Evolutionary conservation across 228 moss, liverwort and hornwort species (phyloP).

Genomic region (Sphagnum magellanicum): DNA sequence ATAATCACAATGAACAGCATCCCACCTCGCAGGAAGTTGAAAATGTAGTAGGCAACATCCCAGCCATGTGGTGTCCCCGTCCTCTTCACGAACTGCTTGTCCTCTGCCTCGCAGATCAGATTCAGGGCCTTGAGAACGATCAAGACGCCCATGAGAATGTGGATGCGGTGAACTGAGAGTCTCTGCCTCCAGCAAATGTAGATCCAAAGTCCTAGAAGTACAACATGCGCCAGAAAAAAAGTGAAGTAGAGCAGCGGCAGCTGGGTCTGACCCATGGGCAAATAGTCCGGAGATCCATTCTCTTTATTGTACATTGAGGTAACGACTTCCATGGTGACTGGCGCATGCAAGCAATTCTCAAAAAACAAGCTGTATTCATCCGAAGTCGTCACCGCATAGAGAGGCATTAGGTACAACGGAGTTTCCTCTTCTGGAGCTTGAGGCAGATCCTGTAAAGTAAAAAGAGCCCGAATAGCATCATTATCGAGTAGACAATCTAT

Average conservation of each 20-base stretch:
- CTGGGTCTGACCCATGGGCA: slow-evolving; percentile 82
- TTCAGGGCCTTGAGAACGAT: slow-evolving; percentile 83
- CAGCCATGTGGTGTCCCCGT: slow-evolving; percentile 88
- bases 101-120: slow-evolving; percentile 89
- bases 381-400: slow-evolving; percentile 9
- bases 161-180: slow-evolving; percentile 80
- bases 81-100: slow-evolving; percentile 80
- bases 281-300: slow-evolving; percentile 43
- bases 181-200: slow-evolving; percentile 74
- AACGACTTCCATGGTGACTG: slow-evolving; percentile 71
- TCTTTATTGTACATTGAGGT: slow-evolving; percentile 96
- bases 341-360: slow-evolving; percentile 51
- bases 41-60: slow-evolving; percentile 90
- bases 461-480: slow-evolving; percentile 33
- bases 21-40: slow-evolving; percentile 68
- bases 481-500: slow-evolving; percentile 49
- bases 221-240: slow-evolving; percentile 64
- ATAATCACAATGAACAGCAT: slow-evolving; percentile 97
- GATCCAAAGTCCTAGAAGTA: slow-evolving; percentile 62
- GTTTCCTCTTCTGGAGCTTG: background rate
- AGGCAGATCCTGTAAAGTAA: slow-evolving; percentile 34
- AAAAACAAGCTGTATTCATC: slow-evolving; percentile 81
- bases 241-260: slow-evolving; percentile 55
- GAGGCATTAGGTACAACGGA: background rate
- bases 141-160: slow-evolving; percentile 80